phyloP scores from a whole-genome alignment of 345 rosid genomes.

The Eucalyptus erythrocorys region DNA sequence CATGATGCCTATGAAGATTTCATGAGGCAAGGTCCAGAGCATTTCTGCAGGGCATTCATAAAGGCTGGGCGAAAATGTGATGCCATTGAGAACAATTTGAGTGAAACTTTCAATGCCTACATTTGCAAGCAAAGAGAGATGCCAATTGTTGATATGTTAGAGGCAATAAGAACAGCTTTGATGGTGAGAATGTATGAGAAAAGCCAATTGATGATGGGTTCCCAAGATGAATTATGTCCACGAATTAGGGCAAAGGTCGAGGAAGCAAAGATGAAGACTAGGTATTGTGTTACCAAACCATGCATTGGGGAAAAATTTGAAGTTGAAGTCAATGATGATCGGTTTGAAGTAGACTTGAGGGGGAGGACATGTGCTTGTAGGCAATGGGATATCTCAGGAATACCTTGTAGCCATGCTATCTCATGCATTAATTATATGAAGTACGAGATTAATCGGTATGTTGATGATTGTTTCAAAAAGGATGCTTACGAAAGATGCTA shows the following conservation, averaged over 20 bases:
- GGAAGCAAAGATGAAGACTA: not conserved
- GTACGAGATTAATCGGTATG: not conserved
- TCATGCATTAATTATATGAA: not conserved
- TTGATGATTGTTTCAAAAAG: not conserved
- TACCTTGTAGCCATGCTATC: not conserved
- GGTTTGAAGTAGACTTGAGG: not conserved
- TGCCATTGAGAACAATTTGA: not conserved
- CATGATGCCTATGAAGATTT: not conserved
- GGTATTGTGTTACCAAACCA: not conserved
- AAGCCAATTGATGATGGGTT: no score
- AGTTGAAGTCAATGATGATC: not conserved
- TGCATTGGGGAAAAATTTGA: not conserved
- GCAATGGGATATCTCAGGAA: not conserved
- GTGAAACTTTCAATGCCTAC: not conserved
- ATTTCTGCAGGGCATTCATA: not conserved
- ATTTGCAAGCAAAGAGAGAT: not conserved
- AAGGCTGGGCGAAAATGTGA: not conserved
- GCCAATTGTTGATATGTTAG: not conserved
- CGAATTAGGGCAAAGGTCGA: not conserved
- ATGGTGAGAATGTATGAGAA: not conserved
- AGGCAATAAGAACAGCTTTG: not conserved
- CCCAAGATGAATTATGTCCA: not conserved
- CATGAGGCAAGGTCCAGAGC: not conserved
- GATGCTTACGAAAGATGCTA: not conserved
- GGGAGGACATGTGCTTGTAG: not conserved